A percentile compares a stretch with the other conserved stretches of the same genome.
Evolutionary conservation across 2,329 filamentous ascomycete species (phyloP).

Genomic region (Fusarium napiforme): DNA sequence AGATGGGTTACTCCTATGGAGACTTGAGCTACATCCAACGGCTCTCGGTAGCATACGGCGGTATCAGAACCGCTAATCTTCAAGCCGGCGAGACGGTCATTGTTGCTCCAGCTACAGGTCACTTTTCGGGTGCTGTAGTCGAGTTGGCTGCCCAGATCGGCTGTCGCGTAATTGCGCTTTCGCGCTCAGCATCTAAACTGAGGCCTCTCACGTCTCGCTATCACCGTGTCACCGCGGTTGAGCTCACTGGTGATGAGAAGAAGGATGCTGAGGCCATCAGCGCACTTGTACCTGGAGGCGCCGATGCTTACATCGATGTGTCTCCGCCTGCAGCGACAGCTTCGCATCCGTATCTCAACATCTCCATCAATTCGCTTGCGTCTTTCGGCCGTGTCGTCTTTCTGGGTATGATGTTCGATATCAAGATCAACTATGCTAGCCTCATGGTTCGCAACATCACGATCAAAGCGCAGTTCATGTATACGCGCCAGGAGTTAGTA

Average conservation of each 20-base stretch:
- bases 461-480: conserved; percentile 28
- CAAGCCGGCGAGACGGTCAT: conserved; percentile 23
- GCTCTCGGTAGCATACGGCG: conserved; percentile 25
- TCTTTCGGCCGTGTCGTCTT: conserved; percentile 1
- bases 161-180: conserved; percentile 32
- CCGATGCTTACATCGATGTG: conserved; percentile 30
- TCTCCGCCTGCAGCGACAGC: conserved; percentile 24
- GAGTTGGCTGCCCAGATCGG: conserved; percentile 33
- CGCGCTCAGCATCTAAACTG: conserved; percentile 8
- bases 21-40: conserved; percentile 33
- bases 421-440: conserved; percentile 24
- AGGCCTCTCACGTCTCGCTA: conserved; percentile 10
- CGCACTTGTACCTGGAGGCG: neutral
- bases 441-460: conserved; percentile 24
- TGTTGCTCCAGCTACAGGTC: conserved; percentile 27
- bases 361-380: conserved; percentile 1
- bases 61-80: conserved; percentile 11
- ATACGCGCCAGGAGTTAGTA: conserved; percentile 13
- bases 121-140: conserved; percentile 31
- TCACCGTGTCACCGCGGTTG: neutral
- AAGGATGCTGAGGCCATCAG: conserved; percentile 3
- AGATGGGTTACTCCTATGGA: conserved; percentile 28
- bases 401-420: conserved; percentile 19
- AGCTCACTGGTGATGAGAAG: conserved; percentile 18
- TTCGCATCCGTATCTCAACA: conserved; percentile 9